phyloP scores from a whole-genome alignment of 2,329 filamentous ascomycete genomes.

The Trichophyton simii region DNA sequence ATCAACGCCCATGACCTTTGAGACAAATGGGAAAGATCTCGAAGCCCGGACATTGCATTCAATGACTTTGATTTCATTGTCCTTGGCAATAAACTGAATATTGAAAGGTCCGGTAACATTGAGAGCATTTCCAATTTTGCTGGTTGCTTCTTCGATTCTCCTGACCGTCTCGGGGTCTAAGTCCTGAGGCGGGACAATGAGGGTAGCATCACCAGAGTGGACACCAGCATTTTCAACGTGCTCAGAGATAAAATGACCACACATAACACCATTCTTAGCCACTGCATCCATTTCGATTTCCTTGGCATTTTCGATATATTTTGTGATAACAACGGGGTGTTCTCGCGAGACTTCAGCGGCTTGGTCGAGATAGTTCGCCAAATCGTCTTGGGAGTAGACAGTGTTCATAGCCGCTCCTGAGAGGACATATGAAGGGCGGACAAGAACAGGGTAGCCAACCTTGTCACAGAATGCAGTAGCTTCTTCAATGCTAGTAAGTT shows the following conservation, averaged over 20 bases:
- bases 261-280: slow-evolving; percentile 73
- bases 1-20: slow-evolving; percentile 96
- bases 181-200: slow-evolving; percentile 91
- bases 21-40: slow-evolving; percentile 93
- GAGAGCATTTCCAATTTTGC: slow-evolving; percentile 85
- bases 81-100: slow-evolving; percentile 98
- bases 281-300: slow-evolving; percentile 99
- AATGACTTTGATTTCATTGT: slow-evolving; percentile 99
- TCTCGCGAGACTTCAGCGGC: slow-evolving; percentile 88
- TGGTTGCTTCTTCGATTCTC: slow-evolving; percentile 85
- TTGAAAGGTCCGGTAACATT: slow-evolving; percentile 97
- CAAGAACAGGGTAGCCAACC: slow-evolving; percentile 85
- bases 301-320: slow-evolving; percentile 98
- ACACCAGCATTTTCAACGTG: slow-evolving; percentile 98
- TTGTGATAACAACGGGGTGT: slow-evolving; percentile 95
- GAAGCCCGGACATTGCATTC: slow-evolving; percentile 97
- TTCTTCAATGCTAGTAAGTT: slow-evolving; percentile 87
- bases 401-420: slow-evolving; percentile 99
- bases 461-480: slow-evolving; percentile 75
- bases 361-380: slow-evolving; percentile 78
- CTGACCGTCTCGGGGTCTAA: slow-evolving; percentile 75
- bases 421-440: slow-evolving; percentile 90
- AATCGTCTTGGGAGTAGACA: slow-evolving; percentile 87
- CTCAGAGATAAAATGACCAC: slow-evolving; percentile 95
- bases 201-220: slow-evolving; percentile 91